phyloP scores from a whole-genome alignment of 208 protist genomes.

The Chromosphaera perkinsii region DNA sequence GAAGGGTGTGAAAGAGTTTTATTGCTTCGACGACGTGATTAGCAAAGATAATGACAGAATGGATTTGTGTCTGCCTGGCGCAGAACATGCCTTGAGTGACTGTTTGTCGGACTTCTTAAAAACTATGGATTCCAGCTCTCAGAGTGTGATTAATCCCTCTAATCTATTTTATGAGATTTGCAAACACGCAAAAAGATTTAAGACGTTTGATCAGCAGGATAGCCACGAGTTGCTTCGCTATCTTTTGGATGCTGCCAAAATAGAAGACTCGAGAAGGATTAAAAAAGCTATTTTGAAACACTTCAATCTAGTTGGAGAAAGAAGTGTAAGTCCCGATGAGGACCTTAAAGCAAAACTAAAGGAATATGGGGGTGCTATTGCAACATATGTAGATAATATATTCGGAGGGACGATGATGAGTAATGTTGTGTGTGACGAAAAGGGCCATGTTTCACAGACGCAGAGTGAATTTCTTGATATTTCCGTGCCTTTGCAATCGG shows the following conservation, averaged over 20 bases:
- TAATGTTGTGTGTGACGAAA: background rate
- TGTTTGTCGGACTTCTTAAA: background rate
- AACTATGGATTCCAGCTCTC: background rate
- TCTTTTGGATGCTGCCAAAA: constrained; percentile 12
- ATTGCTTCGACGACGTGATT: background rate
- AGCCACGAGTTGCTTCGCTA: constrained; percentile 28
- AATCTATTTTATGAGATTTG: background rate
- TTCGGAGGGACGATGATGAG: background rate
- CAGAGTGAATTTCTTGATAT: too few species aligned
- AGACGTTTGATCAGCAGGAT: constrained; percentile 23
- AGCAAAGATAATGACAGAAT: background rate
- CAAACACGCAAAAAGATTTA: constrained; percentile 4
- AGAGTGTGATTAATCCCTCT: background rate
- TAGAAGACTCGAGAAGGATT: constrained; percentile 7
- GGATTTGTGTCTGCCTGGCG: too few species aligned
- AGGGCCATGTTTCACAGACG: too few species aligned
- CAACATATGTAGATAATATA: background rate
- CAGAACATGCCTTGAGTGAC: too few species aligned
- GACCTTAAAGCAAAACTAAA: too few species aligned
- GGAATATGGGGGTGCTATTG: background rate
- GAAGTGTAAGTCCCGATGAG: too few species aligned
- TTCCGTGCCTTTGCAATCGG: too few species aligned
- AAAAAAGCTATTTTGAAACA: too few species aligned
- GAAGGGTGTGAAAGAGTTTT: constrained; percentile 3
- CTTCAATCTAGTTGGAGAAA: too few species aligned